Percentiles rank a stretch among this genome's conserved stretches.
phyloP scores from a whole-genome alignment of 1,284 basidiomycete genomes.

The Volvariella surrecta region DNA sequence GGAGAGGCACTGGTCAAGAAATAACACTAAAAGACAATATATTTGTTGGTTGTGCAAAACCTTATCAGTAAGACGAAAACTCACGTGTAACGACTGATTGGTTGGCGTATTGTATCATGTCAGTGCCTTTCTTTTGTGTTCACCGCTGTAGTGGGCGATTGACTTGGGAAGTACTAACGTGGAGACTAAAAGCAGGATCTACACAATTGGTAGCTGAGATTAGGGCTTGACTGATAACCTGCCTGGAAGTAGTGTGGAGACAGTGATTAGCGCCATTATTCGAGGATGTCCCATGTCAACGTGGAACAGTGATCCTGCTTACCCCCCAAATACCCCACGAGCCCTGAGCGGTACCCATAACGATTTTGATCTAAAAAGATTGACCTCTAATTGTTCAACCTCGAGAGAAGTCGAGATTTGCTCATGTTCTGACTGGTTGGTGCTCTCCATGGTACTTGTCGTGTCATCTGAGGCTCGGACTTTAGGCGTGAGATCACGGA shows the following conservation, averaged over 20 bases:
- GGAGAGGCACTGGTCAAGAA: slow-evolving; percentile 76
- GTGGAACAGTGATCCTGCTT: slow-evolving; percentile 7
- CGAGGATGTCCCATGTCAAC: background rate
- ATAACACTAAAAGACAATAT: slow-evolving; percentile 53
- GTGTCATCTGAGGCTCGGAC: no score
- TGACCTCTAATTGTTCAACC: slow-evolving; percentile 72
- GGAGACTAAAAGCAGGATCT: slow-evolving; percentile 55
- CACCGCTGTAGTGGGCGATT: background rate
- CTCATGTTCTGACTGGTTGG: slow-evolving; percentile 42
- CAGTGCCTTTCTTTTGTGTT: no score
- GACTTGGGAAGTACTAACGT: slow-evolving; percentile 41
- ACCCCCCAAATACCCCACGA: slow-evolving; percentile 83
- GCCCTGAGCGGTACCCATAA: slow-evolving; percentile 60
- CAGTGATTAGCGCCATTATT: background rate
- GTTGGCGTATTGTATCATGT: no score
- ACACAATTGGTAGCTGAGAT: slow-evolving; percentile 75
- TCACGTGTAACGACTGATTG: background rate
- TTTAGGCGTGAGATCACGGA: no score
- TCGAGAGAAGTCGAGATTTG: slow-evolving; percentile 65
- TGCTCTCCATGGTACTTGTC: slow-evolving; percentile 17
- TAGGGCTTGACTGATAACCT: slow-evolving; percentile 84
- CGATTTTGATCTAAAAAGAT: slow-evolving; percentile 67
- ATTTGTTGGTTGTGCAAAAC: background rate
- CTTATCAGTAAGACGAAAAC: background rate
- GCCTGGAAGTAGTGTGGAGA: slow-evolving; percentile 22